A percentile compares a stretch with the other conserved stretches of the same genome.
Evolutionary conservation across 2,329 filamentous ascomycete species (phyloP).

Genomic region (Chrysoporthe puriensis): DNA sequence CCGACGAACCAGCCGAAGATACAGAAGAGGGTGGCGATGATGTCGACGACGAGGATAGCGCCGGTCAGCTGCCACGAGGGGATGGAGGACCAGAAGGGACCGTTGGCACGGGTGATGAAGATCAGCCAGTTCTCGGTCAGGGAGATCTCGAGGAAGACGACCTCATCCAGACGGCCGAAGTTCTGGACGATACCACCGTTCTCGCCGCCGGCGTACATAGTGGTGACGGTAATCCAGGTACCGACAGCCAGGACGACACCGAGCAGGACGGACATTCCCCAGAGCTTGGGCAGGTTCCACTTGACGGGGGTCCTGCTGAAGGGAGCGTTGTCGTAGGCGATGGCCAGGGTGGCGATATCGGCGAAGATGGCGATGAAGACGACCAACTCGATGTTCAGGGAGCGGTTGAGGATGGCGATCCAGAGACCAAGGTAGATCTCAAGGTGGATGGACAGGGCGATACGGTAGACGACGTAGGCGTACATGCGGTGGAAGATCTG

Average conservation of each 20-base stretch:
- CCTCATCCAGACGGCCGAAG: conserved; percentile 78
- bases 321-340: conserved; percentile 91
- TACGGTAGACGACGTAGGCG: conserved; percentile 93
- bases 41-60: conserved; percentile 80
- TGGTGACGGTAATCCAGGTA: conserved; percentile 88
- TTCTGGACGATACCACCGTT: conserved; percentile 88
- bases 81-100: conserved; percentile 87
- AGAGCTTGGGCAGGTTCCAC: conserved; percentile 93
- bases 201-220: conserved; percentile 71
- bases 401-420: conserved; percentile 86
- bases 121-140: conserved; percentile 96
- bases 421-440: conserved; percentile 91
- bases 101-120: conserved; percentile 92
- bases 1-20: conserved; percentile 82
- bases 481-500: conserved; percentile 98
- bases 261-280: conserved; percentile 87
- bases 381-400: conserved; percentile 82
- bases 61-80: conserved; percentile 83
- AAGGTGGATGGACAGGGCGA: conserved; percentile 86
- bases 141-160: conserved; percentile 88
- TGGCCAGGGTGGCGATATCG: conserved; percentile 88
- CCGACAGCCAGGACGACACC: conserved; percentile 80
- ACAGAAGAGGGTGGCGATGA: conserved; percentile 83
- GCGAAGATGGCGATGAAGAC: conserved; percentile 96
- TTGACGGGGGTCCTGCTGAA: conserved; percentile 87